phyloP scores from a whole-genome alignment of 495 filamentous ascomycete species.

The Talaromyces wortmannii region DNA sequence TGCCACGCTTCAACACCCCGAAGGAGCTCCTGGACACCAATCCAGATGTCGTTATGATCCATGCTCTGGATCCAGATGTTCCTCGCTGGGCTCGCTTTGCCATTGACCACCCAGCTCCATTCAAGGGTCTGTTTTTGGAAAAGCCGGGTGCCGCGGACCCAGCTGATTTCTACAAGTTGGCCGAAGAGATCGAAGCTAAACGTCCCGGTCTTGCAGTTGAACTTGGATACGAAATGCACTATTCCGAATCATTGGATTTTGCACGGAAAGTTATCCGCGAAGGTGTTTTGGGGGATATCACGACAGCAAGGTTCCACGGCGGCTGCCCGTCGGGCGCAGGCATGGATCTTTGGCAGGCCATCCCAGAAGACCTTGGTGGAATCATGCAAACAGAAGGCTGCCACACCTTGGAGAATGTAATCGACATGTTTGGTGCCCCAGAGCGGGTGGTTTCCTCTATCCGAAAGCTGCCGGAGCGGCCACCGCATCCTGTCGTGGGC shows the following conservation, averaged over 20 bases:
- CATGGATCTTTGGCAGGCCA: conserved; percentile 10
- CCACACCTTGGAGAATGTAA: conserved; percentile 7
- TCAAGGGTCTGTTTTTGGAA: conserved; percentile 8
- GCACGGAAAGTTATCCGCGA: conserved; percentile 7
- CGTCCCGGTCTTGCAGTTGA: conserved; percentile 4
- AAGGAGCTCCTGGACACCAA: conserved; percentile 7
- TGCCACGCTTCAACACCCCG: conserved; percentile 6
- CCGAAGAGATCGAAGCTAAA: conserved; percentile 1
- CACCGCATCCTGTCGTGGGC: conserved; percentile 2
- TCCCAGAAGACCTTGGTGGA: conserved; percentile 3
- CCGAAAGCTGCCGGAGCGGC: conserved; percentile 7
- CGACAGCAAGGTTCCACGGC: conserved; percentile 11
- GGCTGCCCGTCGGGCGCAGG: conserved; percentile 10
- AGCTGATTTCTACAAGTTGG: neutral
- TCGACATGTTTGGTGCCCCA: conserved; percentile 9
- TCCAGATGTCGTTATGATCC: conserved; percentile 12
- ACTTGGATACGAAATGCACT: conserved; percentile 11
- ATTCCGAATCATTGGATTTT: conserved; percentile 7
- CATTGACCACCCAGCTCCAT: conserved; percentile 8
- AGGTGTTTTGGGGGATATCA: conserved; percentile 8
- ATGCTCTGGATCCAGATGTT: conserved; percentile 10
- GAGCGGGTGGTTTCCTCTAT: conserved; percentile 8
- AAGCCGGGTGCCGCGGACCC: conserved; percentile 2
- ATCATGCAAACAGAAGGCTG: conserved; percentile 8
- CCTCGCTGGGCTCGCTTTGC: conserved; percentile 11